A percentile compares a stretch with the other conserved stretches of the same genome.
phyloP scores from a whole-genome alignment of 805 yeast genomes.

The Metschnikowia picachoensis region DNA sequence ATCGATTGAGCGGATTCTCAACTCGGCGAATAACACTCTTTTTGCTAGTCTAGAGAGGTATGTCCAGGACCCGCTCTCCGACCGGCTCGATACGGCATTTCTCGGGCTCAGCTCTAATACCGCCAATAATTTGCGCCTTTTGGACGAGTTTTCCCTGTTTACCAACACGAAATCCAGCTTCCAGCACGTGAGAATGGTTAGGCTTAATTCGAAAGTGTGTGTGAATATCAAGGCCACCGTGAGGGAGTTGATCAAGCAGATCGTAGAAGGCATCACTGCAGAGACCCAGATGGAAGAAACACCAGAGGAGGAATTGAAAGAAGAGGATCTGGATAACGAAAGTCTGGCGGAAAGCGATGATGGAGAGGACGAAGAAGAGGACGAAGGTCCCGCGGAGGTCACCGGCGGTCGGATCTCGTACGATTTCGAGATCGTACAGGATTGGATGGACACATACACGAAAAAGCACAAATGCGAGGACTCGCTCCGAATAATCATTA shows the following conservation, averaged over 20 bases:
- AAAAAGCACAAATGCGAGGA: slow-evolving; percentile 6
- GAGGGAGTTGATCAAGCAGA: slow-evolving; percentile 33
- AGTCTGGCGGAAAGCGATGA: slow-evolving; percentile 10
- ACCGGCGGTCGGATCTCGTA: slow-evolving; percentile 27
- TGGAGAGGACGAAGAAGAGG: slow-evolving; percentile 15
- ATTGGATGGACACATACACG: slow-evolving; percentile 25
- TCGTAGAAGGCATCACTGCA: slow-evolving; percentile 13
- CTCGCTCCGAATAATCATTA: slow-evolving; percentile 21
- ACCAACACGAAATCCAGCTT: slow-evolving; percentile 10
- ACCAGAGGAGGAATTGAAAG: background rate
- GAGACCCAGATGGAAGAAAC: background rate
- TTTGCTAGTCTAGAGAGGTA: slow-evolving; percentile 26
- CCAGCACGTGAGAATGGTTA: slow-evolving; percentile 20
- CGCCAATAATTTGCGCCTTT: slow-evolving; percentile 37
- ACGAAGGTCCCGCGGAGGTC: slow-evolving; percentile 9
- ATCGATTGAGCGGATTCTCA: slow-evolving; percentile 27
- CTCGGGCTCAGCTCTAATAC: slow-evolving; percentile 37
- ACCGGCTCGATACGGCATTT: slow-evolving; percentile 30
- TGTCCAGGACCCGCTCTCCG: slow-evolving; percentile 15
- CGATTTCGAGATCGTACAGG: slow-evolving; percentile 34
- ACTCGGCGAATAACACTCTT: slow-evolving; percentile 30
- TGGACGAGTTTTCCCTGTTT: slow-evolving; percentile 31
- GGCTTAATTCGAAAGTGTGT: slow-evolving; percentile 31
- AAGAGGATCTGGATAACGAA: slow-evolving; percentile 6
- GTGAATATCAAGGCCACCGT: slow-evolving; percentile 32